Evolutionary conservation across 2,329 filamentous ascomycete genomes (phyloP).

Genomic region (Colletotrichum sp.): DNA sequence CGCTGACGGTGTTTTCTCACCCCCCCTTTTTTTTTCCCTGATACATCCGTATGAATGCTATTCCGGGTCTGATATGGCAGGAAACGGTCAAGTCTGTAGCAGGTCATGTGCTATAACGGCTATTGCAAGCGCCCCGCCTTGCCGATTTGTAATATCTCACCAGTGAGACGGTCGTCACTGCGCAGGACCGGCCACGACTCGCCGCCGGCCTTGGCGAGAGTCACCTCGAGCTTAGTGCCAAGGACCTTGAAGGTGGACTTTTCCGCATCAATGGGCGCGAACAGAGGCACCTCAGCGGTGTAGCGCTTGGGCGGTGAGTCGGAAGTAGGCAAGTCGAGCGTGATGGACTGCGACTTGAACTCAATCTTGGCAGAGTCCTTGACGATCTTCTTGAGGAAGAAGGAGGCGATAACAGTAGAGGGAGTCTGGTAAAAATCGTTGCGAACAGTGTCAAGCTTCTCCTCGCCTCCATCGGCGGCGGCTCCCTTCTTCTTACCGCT

Average conservation of each 20-base stretch:
- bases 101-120: not conserved
- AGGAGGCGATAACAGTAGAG: slow-evolving; percentile 82
- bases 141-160: slow-evolving; percentile 89
- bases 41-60: not conserved
- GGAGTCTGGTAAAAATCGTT: slow-evolving; percentile 96
- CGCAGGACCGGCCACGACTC: slow-evolving; percentile 85
- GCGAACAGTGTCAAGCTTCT: slow-evolving; percentile 78
- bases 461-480: slow-evolving; percentile 61
- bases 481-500: slow-evolving; percentile 72
- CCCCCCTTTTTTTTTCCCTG: not conserved
- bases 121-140: slow-evolving; percentile 64
- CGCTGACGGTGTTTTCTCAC: not conserved
- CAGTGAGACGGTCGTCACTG: slow-evolving; percentile 71
- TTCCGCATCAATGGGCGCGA: slow-evolving; percentile 75
- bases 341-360: slow-evolving; percentile 68
- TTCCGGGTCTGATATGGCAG: not conserved
- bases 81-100: not conserved
- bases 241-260: slow-evolving; percentile 82
- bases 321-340: slow-evolving; percentile 83
- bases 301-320: slow-evolving; percentile 83
- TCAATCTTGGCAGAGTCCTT: slow-evolving; percentile 77
- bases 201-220: slow-evolving; percentile 73
- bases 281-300: slow-evolving; percentile 75
- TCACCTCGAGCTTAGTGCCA: slow-evolving; percentile 88
- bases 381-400: slow-evolving; percentile 97